Percentiles rank a stretch among this genome's conserved stretches.
Conservation (phyloP, 2,329 filamentous ascomycete genomes). For the Apiospora hydei region DNA sequence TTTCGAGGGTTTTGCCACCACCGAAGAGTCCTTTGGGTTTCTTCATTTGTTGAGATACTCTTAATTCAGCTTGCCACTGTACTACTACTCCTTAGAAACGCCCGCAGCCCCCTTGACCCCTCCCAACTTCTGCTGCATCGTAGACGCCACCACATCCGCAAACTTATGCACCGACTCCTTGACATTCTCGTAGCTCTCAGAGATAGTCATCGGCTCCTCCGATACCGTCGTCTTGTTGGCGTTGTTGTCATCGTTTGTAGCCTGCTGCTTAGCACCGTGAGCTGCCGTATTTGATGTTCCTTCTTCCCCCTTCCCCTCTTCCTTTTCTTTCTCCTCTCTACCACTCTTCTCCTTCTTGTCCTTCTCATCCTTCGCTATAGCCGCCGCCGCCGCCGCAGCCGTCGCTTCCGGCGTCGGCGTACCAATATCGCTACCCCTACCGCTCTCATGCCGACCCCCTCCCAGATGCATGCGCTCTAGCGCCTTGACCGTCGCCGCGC, state of each 20-base stretch:
- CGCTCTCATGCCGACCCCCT: neutral
- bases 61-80: neutral
- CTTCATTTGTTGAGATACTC: neutral
- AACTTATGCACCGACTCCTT: slow-evolving; percentile 38
- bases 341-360: slow-evolving; percentile 9
- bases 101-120: neutral
- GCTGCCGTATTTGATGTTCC: neutral
- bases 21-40: neutral
- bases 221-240: slow-evolving; percentile 22
- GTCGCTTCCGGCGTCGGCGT: neutral
- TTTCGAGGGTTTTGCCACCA: neutral
- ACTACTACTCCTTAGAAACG: neutral
- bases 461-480: slow-evolving; percentile 22
- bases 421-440: too few relatives aligned
- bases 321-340: slow-evolving; percentile 1
- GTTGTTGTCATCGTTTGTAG: neutral
- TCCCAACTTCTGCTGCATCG: slow-evolving; percentile 33
- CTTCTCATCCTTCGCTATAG: neutral
- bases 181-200: slow-evolving; percentile 31
- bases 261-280: neutral
- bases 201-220: slow-evolving; percentile 16
- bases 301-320: slow-evolving; percentile 2
- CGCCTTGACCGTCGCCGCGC: slow-evolving; percentile 26
- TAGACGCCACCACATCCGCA: slow-evolving; percentile 41
- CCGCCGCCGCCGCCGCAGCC: neutral